Base-by-base conservation (phyloP, 345 rosid species). In the Arabis hirsuta region DNA sequence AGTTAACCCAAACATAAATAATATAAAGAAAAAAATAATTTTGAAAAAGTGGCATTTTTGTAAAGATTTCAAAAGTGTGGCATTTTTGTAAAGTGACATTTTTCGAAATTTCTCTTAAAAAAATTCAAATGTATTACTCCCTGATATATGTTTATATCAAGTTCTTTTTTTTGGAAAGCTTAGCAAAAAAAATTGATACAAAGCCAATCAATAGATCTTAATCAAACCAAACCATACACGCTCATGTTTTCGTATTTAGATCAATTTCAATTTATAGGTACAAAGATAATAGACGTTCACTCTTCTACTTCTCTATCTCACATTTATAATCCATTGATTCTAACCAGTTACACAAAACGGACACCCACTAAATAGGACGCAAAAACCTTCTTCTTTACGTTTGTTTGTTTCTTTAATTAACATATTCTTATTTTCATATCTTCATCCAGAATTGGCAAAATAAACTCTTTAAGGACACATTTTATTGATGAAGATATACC, bases 361-460 rank as follows among this genome's bases (percentile, higher is more conserved):
- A 26, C 51, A 43, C 38, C 65, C 65, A 43, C 50, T 26, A 61
- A 61, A 4, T 26, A 26, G 27, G 65, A 13, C 38, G 38, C 51
- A 24, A 14, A 59, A 61, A 13, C 51, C 24, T 61, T 43, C 7
- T 13, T 36, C 13, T 61, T 50, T 43, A 61, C 51, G 65, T 60
- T 29, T 26, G 51, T 61, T 60, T 61, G 24, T 43, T 61, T 61
- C 38, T n/a, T 42, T 38, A 42, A 61, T 10, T 10, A 42, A 8
- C 22, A 42, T 42, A 43, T 53, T 61, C 38, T 14, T 61, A 42
- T 26, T 61, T 61, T 60, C 38, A 60, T 20, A 24, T 24, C 22
- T 42, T 43, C 38, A 61, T 26, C 65, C 32, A 61, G 43, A 61
- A 42, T n/a, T 61, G 38, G 65, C 24, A 61, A 43, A 24, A 42